Percentiles rank a stretch among this genome's conserved stretches.
Evolutionary conservation across 371 early-diverging fungal species (phyloP).

Genomic region (Circinella umbellata): DNA sequence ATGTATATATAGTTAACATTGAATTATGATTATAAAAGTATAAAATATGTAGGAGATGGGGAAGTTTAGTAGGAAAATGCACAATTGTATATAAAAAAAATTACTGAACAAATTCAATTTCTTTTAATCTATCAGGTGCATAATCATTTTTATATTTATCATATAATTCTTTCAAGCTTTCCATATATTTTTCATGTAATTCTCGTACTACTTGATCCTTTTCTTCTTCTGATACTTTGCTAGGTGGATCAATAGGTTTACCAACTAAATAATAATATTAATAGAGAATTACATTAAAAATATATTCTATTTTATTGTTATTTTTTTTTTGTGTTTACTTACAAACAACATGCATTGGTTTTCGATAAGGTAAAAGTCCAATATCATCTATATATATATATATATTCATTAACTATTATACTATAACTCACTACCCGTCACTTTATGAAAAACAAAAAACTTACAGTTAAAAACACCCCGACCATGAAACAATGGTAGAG

Average conservation of each 20-base stretch:
- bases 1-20: no score
- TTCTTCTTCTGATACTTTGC: constrained; percentile 37
- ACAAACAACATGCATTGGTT: constrained; percentile 48
- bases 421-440: no score
- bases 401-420: no score
- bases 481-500: constrained; percentile 70
- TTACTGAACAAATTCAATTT: constrained; percentile 56
- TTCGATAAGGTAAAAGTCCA: constrained; percentile 57
- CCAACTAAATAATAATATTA: constrained; percentile 52
- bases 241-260: constrained; percentile 59
- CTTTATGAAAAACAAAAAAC: no score
- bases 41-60: no score
- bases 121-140: constrained; percentile 55
- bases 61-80: no score
- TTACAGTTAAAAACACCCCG: constrained; percentile 69
- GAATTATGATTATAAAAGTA: no score
- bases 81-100: no score
- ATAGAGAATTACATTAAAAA: no score
- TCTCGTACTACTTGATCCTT: constrained; percentile 54
- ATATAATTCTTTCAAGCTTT: constrained; percentile 60
- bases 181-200: constrained; percentile 65
- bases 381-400: constrained; percentile 45
- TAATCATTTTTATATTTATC: constrained; percentile 72
- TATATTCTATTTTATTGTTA: no score
- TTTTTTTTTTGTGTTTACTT: constrained; percentile 13